phyloP scores from a whole-genome alignment of 129 eudicot genomes.

The Flaveria bidentis region DNA sequence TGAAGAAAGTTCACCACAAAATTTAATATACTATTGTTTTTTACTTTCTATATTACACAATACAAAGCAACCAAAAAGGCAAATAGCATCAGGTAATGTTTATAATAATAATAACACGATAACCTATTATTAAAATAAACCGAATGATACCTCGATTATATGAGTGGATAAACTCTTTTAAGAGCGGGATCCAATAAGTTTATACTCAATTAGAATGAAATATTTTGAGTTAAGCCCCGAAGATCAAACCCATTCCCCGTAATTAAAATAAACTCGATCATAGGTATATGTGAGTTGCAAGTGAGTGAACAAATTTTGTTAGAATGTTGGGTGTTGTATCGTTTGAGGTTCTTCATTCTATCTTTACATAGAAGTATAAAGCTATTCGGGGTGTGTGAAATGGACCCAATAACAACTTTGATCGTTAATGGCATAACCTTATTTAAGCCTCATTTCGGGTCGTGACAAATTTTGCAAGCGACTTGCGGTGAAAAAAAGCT shows the following conservation, averaged over 20 bases:
- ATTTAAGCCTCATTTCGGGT: background rate
- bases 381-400: background rate
- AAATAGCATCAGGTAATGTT: background rate
- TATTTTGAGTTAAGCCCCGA: background rate
- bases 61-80: background rate
- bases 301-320: background rate
- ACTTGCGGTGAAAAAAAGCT: background rate
- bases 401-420: background rate
- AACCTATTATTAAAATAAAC: background rate
- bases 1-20: too few species aligned
- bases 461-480: background rate
- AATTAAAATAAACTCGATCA: background rate
- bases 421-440: background rate
- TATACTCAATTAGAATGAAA: background rate
- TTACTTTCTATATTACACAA: background rate
- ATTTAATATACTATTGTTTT: too few species aligned
- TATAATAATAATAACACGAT: background rate
- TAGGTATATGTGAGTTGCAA: background rate
- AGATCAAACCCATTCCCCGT: background rate
- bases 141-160: background rate
- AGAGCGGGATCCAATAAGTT: background rate
- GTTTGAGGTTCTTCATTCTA: background rate
- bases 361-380: background rate
- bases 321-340: background rate
- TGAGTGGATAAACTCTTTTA: background rate